These are phyloP conservation scores for Brassica cretica DNA, from an alignment of 345 rosid species.

Conservation along the genomic window DNA sequence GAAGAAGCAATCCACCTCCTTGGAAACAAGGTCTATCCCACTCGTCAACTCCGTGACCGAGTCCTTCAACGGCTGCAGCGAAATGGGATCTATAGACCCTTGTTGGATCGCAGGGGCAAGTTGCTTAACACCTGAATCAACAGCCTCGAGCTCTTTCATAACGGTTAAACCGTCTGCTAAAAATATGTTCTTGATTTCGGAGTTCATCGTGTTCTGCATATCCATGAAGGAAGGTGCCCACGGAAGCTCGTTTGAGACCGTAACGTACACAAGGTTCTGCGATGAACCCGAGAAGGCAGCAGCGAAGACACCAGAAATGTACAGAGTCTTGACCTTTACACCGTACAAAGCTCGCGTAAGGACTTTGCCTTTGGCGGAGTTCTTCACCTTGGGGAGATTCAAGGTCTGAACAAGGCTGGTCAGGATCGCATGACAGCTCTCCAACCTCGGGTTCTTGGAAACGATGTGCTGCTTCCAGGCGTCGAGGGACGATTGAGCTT, in stretches of 20 bases:
- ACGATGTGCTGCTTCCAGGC: constrained; percentile 37
- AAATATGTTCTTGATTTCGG: constrained; percentile 34
- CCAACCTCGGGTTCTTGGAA: constrained; percentile 38
- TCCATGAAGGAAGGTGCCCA: constrained; percentile 40
- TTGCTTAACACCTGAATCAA: constrained; percentile 23
- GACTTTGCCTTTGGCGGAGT: constrained; percentile 43
- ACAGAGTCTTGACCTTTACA: constrained; percentile 43
- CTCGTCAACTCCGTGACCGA: constrained; percentile 29
- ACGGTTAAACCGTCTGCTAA: constrained; percentile 34
- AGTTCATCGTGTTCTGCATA: constrained; percentile 39
- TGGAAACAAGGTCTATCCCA: constrained; percentile 40
- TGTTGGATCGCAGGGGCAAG: constrained; percentile 33
- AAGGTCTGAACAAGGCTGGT: constrained; percentile 35
- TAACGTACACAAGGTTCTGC: constrained; percentile 30
- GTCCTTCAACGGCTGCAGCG: constrained; percentile 28
- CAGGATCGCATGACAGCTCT: constrained; percentile 31
- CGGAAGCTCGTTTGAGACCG: constrained; percentile 36
- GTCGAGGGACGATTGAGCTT: constrained; percentile 36
- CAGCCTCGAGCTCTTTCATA: constrained; percentile 43
- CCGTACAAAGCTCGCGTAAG: constrained; percentile 40
- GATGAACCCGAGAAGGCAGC: constrained; percentile 42
- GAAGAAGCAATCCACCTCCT: constrained; percentile 44
- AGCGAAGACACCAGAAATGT: constrained; percentile 40
- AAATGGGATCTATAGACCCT: constrained; percentile 24
- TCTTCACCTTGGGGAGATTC: constrained; percentile 45